Percentiles rank a stretch among this genome's conserved stretches.
These are phyloP conservation scores for Takashimella tepidaria DNA, from an alignment of 1,284 basidiomycete genomes.

Conservation along the genomic window DNA sequence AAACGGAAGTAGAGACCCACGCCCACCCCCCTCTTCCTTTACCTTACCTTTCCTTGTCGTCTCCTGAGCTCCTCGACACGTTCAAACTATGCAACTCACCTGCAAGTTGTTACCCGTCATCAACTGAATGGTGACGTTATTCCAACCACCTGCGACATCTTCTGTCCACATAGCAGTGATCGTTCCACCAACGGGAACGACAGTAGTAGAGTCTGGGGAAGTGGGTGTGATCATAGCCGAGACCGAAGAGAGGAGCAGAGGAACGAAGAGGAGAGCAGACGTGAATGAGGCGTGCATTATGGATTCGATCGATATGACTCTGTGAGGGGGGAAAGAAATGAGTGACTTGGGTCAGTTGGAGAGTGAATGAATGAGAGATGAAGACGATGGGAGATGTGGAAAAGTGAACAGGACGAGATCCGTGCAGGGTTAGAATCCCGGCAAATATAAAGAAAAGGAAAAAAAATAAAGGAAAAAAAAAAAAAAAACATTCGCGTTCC, in stretches of 20 bases:
- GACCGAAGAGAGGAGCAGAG: not conserved
- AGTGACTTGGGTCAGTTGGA: not conserved
- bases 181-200: conserved; percentile 34
- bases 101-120: conserved; percentile 45
- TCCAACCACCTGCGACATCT: conserved; percentile 47
- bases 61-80: too few species aligned
- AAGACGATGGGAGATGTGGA: too few species aligned
- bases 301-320: too few species aligned
- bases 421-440: too few species aligned
- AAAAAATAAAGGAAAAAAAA: too few species aligned
- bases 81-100: conserved; percentile 22
- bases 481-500: too few species aligned
- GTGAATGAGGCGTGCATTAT: not conserved
- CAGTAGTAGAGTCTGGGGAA: conserved; percentile 37
- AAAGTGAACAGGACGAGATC: too few species aligned
- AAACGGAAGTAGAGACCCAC: too few species aligned
- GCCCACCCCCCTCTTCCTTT: too few species aligned
- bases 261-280: not conserved
- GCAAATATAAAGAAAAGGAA: too few species aligned
- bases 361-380: not conserved
- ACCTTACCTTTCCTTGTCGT: too few species aligned
- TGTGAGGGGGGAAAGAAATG: too few species aligned
- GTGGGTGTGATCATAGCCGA: conserved; percentile 42
- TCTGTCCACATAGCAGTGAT: conserved; percentile 41
- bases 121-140: conserved; percentile 40